Evolutionary conservation across 768 basidiomycete genomes (phyloP), one percentile per base, ranked within the genome.

Genomic region (Tulasnella sp.): DNA sequence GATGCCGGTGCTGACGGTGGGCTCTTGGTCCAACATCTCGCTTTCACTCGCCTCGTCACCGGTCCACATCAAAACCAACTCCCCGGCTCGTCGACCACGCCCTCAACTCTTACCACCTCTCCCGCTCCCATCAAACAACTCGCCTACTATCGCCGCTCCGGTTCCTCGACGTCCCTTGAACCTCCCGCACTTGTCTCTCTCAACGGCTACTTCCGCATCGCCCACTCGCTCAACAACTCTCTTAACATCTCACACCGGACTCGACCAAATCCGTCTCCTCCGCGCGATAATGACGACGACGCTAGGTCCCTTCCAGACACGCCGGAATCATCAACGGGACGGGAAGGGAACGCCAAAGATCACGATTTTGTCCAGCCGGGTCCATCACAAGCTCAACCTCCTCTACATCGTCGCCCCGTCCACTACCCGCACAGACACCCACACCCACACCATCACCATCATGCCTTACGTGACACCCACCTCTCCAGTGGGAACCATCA

Each of bases 401-500:
- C 31, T 75, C 74, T 44, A 44, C 74, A 19, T 31, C 74, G 44
- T 40, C 73, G 24, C 31, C n/a, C n/a, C 71, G 31, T 71, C 38
- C 21, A 44, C 38, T n/a, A 34, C 74, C 74, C 74, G 27, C 39
- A 36, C 40, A 74, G 40, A 42, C 74, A 36, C 44, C n/a, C n/a
- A n/a, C 75, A 44, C 48, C n/a, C n/a, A n/a, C 40, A 46, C 44
- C 36, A 40, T 0, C n/a, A 44, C 1, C 16, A 16, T 16, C 74
- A 75, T 75, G 75, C 75, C 75, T n/a, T 75, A 75, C 75, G 75
- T 44, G 75, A 75, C 75, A 27, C 75, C 75, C 44, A 36, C 46
- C 27, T 48, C 73, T 6, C 73, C 46, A 27, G 73, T 68, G 31
- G 62, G 62, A 19, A 68, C 34, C 12, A 27, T 68, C 62, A 19